These are phyloP conservation scores for Curvularia verruculosa DNA, from an alignment of 2,329 filamentous ascomycete species.

Conservation along the genomic window DNA sequence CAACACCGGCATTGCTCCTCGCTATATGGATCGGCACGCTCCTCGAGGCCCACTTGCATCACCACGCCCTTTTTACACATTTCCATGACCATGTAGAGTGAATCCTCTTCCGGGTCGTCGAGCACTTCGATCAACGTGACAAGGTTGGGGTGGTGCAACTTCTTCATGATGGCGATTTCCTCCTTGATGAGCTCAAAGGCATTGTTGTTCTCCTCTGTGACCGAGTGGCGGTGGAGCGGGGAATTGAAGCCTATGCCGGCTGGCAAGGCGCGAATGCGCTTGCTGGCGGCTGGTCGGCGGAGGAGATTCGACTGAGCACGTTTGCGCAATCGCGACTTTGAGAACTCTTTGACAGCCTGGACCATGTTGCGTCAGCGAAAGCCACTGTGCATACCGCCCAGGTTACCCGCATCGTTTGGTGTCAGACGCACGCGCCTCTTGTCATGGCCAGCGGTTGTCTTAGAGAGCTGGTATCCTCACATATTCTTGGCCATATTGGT, in stretches of 20 bases:
- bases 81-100: slow-evolving; percentile 97
- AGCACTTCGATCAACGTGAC: slow-evolving; percentile 92
- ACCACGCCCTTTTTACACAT: slow-evolving; percentile 98
- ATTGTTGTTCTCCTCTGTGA: slow-evolving; percentile 68
- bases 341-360: slow-evolving; percentile 96
- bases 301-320: slow-evolving; percentile 89
- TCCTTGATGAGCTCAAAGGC: slow-evolving; percentile 88
- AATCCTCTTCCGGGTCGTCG: slow-evolving; percentile 94
- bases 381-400: slow-evolving; percentile 22
- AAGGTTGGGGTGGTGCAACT: slow-evolving; percentile 92
- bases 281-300: slow-evolving; percentile 63
- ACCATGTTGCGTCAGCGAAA: slow-evolving; percentile 37
- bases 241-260: slow-evolving; percentile 65
- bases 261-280: slow-evolving; percentile 60
- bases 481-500: slow-evolving; percentile 92
- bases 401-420: slow-evolving; percentile 35
- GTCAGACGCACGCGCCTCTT: slow-evolving; percentile 9
- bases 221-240: slow-evolving; percentile 66
- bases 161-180: slow-evolving; percentile 99
- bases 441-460: slow-evolving; percentile 6
- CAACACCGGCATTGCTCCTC: slow-evolving; percentile 83
- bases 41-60: slow-evolving; percentile 92
- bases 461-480: slow-evolving; percentile 61
- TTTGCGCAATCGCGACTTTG: slow-evolving; percentile 86
- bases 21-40: slow-evolving; percentile 79